Evolutionary conservation across 1,139 yeast genomes (phyloP), one percentile per base, ranked within the genome.

Genomic region (Taphrina confusa): DNA sequence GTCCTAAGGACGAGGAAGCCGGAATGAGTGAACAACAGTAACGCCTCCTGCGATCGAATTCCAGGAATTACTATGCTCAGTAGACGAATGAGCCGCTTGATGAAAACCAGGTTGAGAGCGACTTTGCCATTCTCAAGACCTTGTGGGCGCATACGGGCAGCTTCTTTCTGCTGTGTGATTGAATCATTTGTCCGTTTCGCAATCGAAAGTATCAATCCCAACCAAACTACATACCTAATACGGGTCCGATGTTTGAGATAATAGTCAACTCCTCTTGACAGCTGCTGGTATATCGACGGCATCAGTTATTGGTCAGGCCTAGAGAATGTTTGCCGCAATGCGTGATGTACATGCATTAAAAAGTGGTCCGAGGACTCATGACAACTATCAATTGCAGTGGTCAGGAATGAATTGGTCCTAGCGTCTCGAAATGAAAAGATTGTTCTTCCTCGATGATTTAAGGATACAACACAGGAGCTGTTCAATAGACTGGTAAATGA

Each of bases 1-100:
- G 96, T 94, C 66, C 96, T 79, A 3, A 80, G 67, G 2, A 87
- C 80, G 57, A 90, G 76, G 25, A 89, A 76, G 0, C 77, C 71
- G 5, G 90, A 72, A 71, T 91, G 95, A 0, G 82, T 68, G 0
- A 73, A 66, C 49, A 89, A 78, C 65, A 76, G 69, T 66, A 72
- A 68, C 37, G 74, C 71, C 64, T 74, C 76, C 46, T 68, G 68
- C 40, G 73, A 67, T 28, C 65, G 61, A 34, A 69, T 37, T 3
- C 70, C 67, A 0, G 78, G 78, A 44, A 75, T 63, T n/a, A 75
- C 66, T 40, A 75, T 73, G 50, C 66, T 65, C 34, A 75, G 61
- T 23, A 74, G 68, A 27, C 67, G 64, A 2, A 67, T 40, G 55
- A 74, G 64, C 30, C 72, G 65, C 39, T 58, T 54, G 54, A 73